Conservation (phyloP, 441 rosid genomes). For the Aquilaria agallochum region DNA sequence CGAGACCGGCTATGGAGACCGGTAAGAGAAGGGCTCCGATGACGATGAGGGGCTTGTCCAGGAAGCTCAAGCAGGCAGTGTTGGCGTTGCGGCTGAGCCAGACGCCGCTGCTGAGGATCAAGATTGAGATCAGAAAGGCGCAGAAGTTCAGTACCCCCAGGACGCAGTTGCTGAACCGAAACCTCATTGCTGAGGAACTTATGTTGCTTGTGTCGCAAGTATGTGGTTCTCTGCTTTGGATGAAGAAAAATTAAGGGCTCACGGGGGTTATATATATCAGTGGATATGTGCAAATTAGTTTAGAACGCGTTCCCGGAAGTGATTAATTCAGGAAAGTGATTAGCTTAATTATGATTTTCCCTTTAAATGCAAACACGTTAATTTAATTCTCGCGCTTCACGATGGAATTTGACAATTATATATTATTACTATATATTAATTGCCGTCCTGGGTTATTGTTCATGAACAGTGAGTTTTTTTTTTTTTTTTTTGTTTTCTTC, state of each 20-base stretch:
- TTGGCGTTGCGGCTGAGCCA: constrained; percentile 46
- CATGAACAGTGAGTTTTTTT: too few species aligned
- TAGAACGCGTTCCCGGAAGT: too few species aligned
- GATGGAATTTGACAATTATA: too few species aligned
- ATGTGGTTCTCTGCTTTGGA: not conserved
- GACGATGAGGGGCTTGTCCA: constrained; percentile 52
- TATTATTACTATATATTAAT: too few species aligned
- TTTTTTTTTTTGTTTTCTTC: too few species aligned
- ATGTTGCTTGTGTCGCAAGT: not conserved
- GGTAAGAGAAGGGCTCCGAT: constrained; percentile 56
- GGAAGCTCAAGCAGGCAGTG: constrained; percentile 58
- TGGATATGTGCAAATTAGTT: too few species aligned
- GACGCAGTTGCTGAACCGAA: constrained; percentile 50
- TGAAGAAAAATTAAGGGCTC: not conserved
- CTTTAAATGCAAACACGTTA: too few species aligned
- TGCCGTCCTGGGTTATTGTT: too few species aligned
- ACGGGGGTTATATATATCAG: not conserved
- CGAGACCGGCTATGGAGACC: constrained; percentile 56
- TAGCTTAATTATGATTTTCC: too few species aligned
- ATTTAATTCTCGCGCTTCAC: too few species aligned
- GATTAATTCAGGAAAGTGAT: not conserved
- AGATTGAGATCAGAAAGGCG: constrained; percentile 55
- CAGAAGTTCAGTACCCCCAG: constrained; percentile 56
- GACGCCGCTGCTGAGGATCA: constrained; percentile 51
- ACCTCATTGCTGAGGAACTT: constrained; percentile 22